Evolutionary conservation across 805 yeast genomes (phyloP), one percentile per base, ranked within the genome.

Genomic region (Teunomyces cretensis): DNA sequence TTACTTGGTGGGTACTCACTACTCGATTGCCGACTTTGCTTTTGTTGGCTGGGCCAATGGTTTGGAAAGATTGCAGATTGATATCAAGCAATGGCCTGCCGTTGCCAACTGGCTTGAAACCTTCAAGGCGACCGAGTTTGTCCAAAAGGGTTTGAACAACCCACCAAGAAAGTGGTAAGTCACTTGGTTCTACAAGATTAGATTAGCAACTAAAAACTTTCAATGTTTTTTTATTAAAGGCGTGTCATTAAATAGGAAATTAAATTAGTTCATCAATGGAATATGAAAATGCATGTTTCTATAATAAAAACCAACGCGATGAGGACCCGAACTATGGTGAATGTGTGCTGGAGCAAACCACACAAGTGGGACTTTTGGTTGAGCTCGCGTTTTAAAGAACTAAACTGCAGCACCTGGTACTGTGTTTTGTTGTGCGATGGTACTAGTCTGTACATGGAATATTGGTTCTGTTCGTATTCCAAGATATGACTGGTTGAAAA

Each of bases 21-120:
- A 82, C 40, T 68, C 82, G 11, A 72, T 80, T 51, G 86, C 86
- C 4, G 92, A 85, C 60, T 60, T 81, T 37, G 69, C 72, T 9
- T 58, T 71, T 4, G 70, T 62, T 48, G 72, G 79, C 2, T 80
- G 85, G 86, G 65, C 61, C 26, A 33, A 31, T 12, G 14, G 33
- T 8, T 33, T 52, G 6, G 40, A 13, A 3, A 41, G 24, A 9
- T 19, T 56, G 47, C 58, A 56, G 2, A 61, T 75, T 43, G 74
- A 69, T 41, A 33, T 69, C 13, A 53, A 56, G 0, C 58, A 68
- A 30, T 76, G 62, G 56, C 81, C 81, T 28, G 49, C 56, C 30
- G 52, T 75, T 17, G 45, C 62, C 22, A 60, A 66, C 32, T 78
- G 81, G 81, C 39, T 61, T 31, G 68, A 66, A 1, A 76, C 59